Conservation (phyloP, 179 eudicot species). For the Spergularia azorica region DNA sequence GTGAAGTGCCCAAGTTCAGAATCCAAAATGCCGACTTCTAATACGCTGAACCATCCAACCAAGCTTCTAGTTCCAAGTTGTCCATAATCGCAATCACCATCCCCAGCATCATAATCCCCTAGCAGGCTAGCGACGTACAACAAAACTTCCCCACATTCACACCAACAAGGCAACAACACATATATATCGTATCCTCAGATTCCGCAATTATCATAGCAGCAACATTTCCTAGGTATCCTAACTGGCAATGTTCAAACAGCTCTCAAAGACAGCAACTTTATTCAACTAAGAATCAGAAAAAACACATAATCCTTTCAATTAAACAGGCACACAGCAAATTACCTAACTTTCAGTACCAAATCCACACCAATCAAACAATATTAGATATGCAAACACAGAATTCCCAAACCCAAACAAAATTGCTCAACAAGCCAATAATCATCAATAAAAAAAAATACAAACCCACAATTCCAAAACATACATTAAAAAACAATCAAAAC, state of each 20-base stretch:
- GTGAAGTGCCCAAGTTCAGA: background rate
- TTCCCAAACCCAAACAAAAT: background rate
- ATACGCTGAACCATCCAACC: background rate
- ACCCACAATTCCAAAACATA: background rate
- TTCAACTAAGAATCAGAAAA: background rate
- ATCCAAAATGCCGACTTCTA: background rate
- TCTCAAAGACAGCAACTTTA: constrained; percentile 1
- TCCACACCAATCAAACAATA: background rate
- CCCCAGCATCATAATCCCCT: background rate
- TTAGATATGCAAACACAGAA: background rate
- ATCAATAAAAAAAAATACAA: background rate
- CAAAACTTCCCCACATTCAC: background rate
- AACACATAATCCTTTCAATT: background rate
- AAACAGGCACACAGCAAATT: no score
- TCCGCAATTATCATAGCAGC: background rate
- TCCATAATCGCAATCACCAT: background rate
- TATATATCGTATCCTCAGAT: background rate
- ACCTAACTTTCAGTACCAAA: no score
- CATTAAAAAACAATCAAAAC: background rate
- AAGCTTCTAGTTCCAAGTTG: background rate
- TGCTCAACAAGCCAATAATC: no score
- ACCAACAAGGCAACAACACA: background rate
- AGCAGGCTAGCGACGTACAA: background rate
- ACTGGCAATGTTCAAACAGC: background rate
- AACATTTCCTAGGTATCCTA: background rate